Percentiles rank a stretch among this genome's conserved stretches.
These are phyloP conservation scores for Lachancea sp. DNA, from an alignment of 805 yeast genomes.

Conservation along the genomic window DNA sequence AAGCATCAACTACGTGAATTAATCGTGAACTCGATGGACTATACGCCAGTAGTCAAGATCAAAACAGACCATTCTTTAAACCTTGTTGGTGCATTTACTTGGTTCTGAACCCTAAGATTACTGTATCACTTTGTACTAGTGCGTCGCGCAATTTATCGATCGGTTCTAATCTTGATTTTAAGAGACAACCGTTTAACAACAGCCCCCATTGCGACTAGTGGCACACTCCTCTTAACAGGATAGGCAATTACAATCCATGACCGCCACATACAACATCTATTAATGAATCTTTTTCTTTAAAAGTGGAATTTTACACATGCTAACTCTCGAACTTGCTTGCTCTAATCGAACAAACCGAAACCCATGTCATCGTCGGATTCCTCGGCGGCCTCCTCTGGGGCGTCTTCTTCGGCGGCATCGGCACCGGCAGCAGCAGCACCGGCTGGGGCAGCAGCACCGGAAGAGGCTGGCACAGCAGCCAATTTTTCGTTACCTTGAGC, in stretches of 20 bases:
- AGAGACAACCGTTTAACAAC: no score
- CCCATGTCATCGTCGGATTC: constrained; percentile 79
- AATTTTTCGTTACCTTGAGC: constrained; percentile 94
- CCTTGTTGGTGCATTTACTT: no score
- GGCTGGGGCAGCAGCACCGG: constrained; percentile 83
- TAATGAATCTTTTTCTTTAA: background rate
- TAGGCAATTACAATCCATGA: no score
- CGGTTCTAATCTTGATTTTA: background rate
- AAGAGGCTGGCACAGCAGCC: constrained; percentile 97
- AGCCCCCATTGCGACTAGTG: no score
- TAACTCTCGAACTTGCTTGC: background rate
- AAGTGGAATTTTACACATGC: constrained; percentile 3
- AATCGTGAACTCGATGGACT: no score
- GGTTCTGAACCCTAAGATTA: no score
- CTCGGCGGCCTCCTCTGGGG: constrained; percentile 60
- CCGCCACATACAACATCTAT: background rate
- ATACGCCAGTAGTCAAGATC: no score
- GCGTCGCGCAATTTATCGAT: background rate
- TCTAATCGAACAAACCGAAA: constrained; percentile 96
- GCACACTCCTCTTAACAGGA: no score
- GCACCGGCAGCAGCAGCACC: constrained; percentile 66
- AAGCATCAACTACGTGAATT: no score
- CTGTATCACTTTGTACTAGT: constrained; percentile 1
- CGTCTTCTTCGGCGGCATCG: constrained; percentile 68
- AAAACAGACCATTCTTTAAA: no score